phyloP scores from a whole-genome alignment of 1,284 basidiomycete genomes.

The Kwoniella shivajii region DNA sequence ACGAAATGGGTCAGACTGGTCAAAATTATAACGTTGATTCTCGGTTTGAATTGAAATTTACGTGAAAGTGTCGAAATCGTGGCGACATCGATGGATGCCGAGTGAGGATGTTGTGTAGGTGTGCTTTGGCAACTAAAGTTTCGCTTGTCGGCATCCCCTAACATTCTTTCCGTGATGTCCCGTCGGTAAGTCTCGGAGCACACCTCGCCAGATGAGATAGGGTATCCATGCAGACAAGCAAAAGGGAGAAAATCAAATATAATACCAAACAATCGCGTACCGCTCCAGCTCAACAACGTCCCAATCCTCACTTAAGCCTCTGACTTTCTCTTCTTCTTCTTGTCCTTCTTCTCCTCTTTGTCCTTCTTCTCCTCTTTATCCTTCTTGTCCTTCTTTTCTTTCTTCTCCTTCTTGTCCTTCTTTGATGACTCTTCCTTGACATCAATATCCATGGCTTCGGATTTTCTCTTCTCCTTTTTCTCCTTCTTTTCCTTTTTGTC shows the following conservation, averaged over 20 bases:
- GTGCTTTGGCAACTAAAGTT: too few relatives aligned
- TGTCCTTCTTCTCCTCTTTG: constrained; percentile 42
- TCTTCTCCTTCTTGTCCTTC: constrained; percentile 52
- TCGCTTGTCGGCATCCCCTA: too few relatives aligned
- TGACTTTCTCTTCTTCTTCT: constrained; percentile 17
- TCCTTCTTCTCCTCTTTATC: constrained; percentile 22
- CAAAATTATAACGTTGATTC: too few relatives aligned
- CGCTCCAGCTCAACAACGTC: neutral
- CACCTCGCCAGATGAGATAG: too few relatives aligned
- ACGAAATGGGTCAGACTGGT: too few relatives aligned
- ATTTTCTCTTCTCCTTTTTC: constrained; percentile 44
- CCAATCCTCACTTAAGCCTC: neutral
- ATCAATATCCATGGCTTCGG: constrained; percentile 15
- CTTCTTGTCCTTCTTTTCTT: constrained; percentile 53
- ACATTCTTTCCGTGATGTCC: too few relatives aligned
- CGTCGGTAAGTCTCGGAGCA: too few relatives aligned
- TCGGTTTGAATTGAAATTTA: too few relatives aligned
- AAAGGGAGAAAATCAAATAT: constrained; percentile 1
- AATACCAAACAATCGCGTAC: too few relatives aligned
- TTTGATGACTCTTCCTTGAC: constrained; percentile 49
- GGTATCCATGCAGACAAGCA: constrained; percentile 1
- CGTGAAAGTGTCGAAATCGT: too few relatives aligned
- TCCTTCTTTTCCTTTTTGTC: constrained; percentile 52
- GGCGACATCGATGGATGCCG: too few relatives aligned
- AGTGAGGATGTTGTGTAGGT: too few relatives aligned